Evolutionary conservation across 2,329 filamentous ascomycete species (phyloP), one percentile per base, ranked within the genome.

Genomic region (Colletotrichum sp.): DNA sequence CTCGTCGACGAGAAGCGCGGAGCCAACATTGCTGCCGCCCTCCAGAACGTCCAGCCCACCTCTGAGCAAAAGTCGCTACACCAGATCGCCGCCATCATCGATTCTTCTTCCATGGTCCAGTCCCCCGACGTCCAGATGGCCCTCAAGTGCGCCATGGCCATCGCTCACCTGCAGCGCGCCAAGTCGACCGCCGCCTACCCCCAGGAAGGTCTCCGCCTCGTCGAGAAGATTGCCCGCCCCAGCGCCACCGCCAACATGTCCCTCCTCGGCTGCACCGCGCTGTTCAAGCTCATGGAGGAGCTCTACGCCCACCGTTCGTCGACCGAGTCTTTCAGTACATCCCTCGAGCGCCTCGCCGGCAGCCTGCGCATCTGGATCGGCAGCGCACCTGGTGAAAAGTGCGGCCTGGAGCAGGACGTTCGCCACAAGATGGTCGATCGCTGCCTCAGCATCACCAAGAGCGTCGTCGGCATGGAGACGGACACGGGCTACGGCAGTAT

Each of bases 351-450:
- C 36, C 84, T 93, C 16, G 90, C 91, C 1, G 91, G 89, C 7
- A 88, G 85, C 18, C 84, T 94, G 64, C 87, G 92, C 30, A 88
- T 92, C 52, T 93, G 92, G 92, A 89, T 92, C 66, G 91, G 91
- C 18, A 88, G 89, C 8, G 80, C 85, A 3, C 84, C 87, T 5
- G 90, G 90, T 24, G 88, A 88, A 64, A 87, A 87, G 71, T 88
- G 87, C 66, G 90, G 89, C 3, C 83, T 93, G n/a, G 85, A 87
- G 21, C 84, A 85, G 3, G 86, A 88, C 16, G 83, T 91, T n/a
- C 88, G 90, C 73, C 86, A 87, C 72, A 85, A 86, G 77, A 87
- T 92, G 79, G 88, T 93, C 5, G 87, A 90, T 66, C 86, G 87
- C 68, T 93, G 91, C 76, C 82, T 93, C 21, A 80, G 83, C 13